Base-by-base conservation (phyloP, 345 rosid genomes). In the Eutrema yunnanense region DNA sequence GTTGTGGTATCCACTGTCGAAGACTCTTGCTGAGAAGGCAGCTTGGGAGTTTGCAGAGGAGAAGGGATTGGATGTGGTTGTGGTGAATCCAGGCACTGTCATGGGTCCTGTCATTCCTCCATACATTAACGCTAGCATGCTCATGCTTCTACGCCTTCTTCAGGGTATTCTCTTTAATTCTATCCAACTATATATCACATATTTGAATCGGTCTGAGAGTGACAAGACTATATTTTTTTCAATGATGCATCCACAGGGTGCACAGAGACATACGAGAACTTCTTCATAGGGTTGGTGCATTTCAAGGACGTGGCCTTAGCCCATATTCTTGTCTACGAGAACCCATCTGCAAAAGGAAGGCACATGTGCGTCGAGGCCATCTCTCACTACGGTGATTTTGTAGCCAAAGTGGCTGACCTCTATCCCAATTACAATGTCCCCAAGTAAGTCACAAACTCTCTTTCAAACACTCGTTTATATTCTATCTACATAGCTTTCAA, bases 231-330 rank as follows among this genome's bases (percentile, higher is more conserved):
- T 36, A 0, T 1, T 3, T 57, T 16, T 36, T 32, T 9, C 22
- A 57, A 40, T 29, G 38, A 37, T 69, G 43, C 38, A n/a, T n/a
- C n/a, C n/a, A 14, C 80, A 95, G 99, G 99, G 54, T 88, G 97
- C 84, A 81, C 84, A 1, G 97, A 92, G 72, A 89, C 92, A 41
- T 87, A 84, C 29, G 60, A 85, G 77, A 62, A 95, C 78, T 81
- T 88, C 72, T 88, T 88, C 67, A 92, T 95, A 90, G 99, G 99
- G 69, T 87, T 73, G 5, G 92, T 86, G 41, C 99, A 95, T 84
- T 92, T 92, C 72, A 95, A 88, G 78, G 98, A 95, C 50, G 97
- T 87, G 61, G 94, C 99, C 19, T 62, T 81, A 74, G 97, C 96
- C 6, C 97, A 95, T 79, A 84, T 95, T 22, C 65, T 92, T 81